A percentile compares a stretch with the other conserved stretches of the same genome.
These are phyloP conservation scores for Umbelopsis sp. DNA, from an alignment of 192 early-diverging fungal genomes.

Conservation along the genomic window DNA sequence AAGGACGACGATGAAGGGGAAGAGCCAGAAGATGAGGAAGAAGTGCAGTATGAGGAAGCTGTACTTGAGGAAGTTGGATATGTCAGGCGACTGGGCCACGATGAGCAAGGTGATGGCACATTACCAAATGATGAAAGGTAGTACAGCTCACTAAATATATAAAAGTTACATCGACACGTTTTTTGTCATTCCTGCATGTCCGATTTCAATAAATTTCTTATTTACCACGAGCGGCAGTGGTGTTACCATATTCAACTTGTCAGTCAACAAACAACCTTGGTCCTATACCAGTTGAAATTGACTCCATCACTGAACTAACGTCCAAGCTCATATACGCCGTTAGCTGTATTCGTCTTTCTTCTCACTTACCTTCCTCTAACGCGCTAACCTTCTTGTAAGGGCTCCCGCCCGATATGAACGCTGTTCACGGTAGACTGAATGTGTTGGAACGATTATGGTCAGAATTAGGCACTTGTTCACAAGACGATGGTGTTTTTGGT, in stretches of 20 bases:
- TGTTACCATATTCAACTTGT: no score
- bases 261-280: no score
- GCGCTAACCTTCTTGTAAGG: background rate
- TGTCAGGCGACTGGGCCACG: background rate
- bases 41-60: conserved; percentile 10
- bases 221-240: no score
- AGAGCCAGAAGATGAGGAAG: background rate
- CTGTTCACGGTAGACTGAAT: conserved; percentile 15
- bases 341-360: background rate
- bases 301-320: no score
- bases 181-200: no score
- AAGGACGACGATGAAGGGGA: background rate
- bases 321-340: no score
- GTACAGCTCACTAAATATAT: no score
- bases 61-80: conserved; percentile 17
- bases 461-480: background rate
- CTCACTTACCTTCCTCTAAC: background rate
- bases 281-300: no score
- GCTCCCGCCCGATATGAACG: conserved; percentile 4
- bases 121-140: no score
- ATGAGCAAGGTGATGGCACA: background rate
- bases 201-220: no score
- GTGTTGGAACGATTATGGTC: conserved; percentile 16
- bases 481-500: background rate
- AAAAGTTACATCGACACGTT: no score